These are phyloP conservation scores for Glebionis coronaria DNA, from an alignment of 129 eudicot genomes.

Conservation along the genomic window DNA sequence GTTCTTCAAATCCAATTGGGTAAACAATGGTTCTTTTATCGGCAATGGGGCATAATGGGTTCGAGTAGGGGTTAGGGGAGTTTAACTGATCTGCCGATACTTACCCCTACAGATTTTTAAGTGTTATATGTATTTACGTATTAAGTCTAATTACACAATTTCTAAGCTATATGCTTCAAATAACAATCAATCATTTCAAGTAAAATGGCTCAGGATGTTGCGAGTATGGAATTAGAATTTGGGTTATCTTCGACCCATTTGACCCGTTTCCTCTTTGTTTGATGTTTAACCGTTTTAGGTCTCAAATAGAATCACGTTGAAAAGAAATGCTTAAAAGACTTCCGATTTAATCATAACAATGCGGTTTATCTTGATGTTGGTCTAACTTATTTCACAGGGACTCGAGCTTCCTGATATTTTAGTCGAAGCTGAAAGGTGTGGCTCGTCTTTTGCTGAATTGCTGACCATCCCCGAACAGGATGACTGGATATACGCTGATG, in stretches of 20 bases:
- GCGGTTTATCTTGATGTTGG: constrained; percentile 17
- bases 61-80: not conserved
- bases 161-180: not conserved
- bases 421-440: constrained; percentile 86
- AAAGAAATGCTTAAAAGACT: not conserved
- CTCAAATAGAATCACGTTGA: not conserved
- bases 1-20: not conserved
- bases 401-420: constrained; percentile 75
- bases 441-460: constrained; percentile 76
- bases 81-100: not conserved
- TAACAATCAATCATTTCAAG: not conserved
- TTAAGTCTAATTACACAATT: not conserved
- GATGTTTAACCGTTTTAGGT: not conserved
- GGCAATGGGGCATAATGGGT: no score
- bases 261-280: not conserved
- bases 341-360: not conserved
- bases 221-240: not conserved
- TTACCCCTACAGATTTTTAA: not conserved
- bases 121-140: not conserved
- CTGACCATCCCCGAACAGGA: constrained; percentile 83
- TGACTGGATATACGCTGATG: constrained; percentile 85
- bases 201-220: not conserved
- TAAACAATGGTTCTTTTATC: not conserved
- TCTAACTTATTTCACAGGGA: constrained; percentile 45
- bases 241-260: not conserved